phyloP scores from a whole-genome alignment of 164 flowering plant genomes.

The Nymphaea thermarum region DNA sequence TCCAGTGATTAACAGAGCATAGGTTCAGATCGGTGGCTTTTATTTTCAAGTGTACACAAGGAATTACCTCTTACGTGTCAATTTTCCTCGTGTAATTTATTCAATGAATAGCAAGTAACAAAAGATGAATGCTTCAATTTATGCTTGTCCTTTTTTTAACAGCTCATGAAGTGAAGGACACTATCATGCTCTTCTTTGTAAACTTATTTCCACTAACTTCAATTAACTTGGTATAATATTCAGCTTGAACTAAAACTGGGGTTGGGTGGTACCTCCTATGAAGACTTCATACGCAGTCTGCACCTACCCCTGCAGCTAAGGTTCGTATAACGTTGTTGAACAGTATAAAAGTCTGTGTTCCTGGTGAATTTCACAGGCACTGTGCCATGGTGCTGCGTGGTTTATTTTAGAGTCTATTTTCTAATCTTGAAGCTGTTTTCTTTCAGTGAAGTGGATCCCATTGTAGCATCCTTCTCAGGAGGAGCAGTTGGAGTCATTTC shows the following conservation, averaged over 20 bases:
- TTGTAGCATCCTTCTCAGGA: constrained; percentile 90
- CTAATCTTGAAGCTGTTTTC: not conserved
- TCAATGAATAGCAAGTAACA: no score
- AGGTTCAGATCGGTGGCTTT: no score
- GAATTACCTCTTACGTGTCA: no score
- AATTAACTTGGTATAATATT: not conserved
- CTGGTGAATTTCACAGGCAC: not conserved
- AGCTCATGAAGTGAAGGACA: no score
- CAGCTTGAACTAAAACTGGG: constrained; percentile 94
- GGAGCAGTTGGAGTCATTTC: constrained; percentile 96
- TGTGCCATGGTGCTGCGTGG: not conserved
- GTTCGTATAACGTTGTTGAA: constrained; percentile 14
- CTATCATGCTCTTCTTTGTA: no score
- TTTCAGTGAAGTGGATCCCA: constrained; percentile 91
- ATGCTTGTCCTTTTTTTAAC: no score
- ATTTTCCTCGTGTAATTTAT: no score
- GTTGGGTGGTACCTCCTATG: constrained; percentile 80
- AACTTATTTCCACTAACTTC: not conserved
- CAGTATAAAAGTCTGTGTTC: not conserved
- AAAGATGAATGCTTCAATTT: no score
- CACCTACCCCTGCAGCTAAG: constrained; percentile 88
- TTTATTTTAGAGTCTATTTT: not conserved
- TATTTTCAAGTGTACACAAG: no score
- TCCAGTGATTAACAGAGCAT: no score
- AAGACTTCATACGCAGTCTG: constrained; percentile 71